Base-by-base conservation (phyloP, 805 yeast genomes). In the Saturnispora quitensis region DNA sequence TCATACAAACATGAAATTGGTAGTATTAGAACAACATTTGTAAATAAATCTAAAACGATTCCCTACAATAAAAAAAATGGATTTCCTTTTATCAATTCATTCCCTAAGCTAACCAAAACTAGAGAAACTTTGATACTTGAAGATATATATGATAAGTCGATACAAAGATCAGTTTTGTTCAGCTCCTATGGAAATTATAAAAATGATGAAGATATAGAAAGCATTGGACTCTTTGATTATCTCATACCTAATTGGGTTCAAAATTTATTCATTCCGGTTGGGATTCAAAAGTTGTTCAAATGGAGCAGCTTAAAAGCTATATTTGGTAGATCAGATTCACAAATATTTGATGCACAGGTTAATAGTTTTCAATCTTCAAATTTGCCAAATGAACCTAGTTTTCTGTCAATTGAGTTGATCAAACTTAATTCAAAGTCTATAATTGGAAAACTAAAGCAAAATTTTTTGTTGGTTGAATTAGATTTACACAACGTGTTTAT, bases 241-340 rank as follows among this genome's bases (percentile, higher is more conserved):
- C 22, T 56, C 9, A 10, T 50, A 5, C 56, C 58, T 3, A 34
- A 34, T 17, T 55, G 58, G 58, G 17, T 49, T n/a, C 45, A 51
- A 9, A 49, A 28, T 17, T 7, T 47, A 2, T 55, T 53, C 34
- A 33, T 55, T 3, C 58, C 58, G 1, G 12, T 5, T 5, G 58
- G 58, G 10, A 34, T 53, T 5, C 50, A 48, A 18, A 34, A 43
- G 12, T 25, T 53, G n/a, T 27, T 56, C 2, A 43, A 48, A 15
- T 33, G 48, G 31, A 27, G 40, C 4, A 51, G 47, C 15, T 12
- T 56, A 10, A 33, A 31, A 8, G 18, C 28, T 13, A n/a, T 56
- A 9, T 33, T 56, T 13, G 40, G 45, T 12, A 47, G 55, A 43
- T 34, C 36, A 3, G 49, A 51, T 15, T 43, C 51, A 22, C 47